These are phyloP conservation scores for Annulohypoxylon truncatum DNA, from an alignment of 2,329 filamentous ascomycete genomes.

Conservation along the genomic window DNA sequence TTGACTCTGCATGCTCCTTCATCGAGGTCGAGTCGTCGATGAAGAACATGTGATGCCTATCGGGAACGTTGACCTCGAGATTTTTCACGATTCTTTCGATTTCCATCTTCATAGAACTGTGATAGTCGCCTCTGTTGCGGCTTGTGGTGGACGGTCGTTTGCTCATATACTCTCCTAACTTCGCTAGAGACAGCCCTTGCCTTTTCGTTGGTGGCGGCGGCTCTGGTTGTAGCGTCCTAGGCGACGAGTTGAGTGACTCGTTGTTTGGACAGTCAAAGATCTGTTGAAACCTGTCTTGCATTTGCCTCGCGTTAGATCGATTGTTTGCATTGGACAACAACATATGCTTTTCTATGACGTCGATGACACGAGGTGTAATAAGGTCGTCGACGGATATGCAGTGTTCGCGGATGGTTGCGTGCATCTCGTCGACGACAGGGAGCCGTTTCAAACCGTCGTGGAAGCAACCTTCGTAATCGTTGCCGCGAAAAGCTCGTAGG, in stretches of 20 bases:
- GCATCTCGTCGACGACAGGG: constrained; percentile 24
- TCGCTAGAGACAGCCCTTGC: not conserved
- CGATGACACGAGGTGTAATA: constrained; percentile 31
- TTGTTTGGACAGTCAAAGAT: not conserved
- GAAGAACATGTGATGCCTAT: constrained; percentile 40
- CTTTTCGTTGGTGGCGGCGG: not conserved
- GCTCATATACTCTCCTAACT: not conserved
- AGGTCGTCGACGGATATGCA: constrained; percentile 23
- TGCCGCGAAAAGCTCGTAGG: constrained; percentile 5
- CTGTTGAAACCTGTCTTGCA: constrained; percentile 18
- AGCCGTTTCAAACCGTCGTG: constrained; percentile 27
- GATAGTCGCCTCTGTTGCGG: not conserved
- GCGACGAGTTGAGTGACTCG: not conserved
- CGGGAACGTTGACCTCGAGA: constrained; percentile 28
- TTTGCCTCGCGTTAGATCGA: constrained; percentile 17
- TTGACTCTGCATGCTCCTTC: constrained; percentile 18
- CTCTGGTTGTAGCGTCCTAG: not conserved
- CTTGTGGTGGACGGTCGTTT: not conserved
- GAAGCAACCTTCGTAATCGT: constrained; percentile 34
- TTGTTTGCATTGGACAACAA: constrained; percentile 17
- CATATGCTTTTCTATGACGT: constrained; percentile 36
- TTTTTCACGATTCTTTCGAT: constrained; percentile 17
- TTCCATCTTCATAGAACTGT: not conserved
- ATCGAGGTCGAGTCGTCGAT: constrained; percentile 41
- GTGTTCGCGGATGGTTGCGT: constrained; percentile 20